A percentile compares a stretch with the other conserved stretches of the same genome.
Evolutionary conservation across 495 filamentous ascomycete genomes (phyloP).

Genomic region (Pseudomonodictys pantanalensis): DNA sequence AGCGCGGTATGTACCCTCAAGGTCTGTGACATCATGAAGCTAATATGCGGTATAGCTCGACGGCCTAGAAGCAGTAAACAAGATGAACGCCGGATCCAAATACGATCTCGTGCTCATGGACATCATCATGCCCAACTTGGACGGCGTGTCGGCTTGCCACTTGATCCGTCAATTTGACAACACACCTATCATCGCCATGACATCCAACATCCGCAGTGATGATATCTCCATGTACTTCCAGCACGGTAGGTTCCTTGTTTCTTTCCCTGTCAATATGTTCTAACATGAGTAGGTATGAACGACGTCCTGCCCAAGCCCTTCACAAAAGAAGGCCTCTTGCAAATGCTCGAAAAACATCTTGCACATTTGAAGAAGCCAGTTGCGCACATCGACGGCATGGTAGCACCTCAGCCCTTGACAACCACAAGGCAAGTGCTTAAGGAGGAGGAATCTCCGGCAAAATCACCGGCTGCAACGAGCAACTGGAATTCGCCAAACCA

Average conservation of each 20-base stretch:
- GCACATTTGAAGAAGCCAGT: slow-evolving; percentile 66
- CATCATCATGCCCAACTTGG: slow-evolving; percentile 96
- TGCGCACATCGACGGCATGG: slow-evolving; percentile 55
- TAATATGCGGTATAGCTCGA: slow-evolving; percentile 60
- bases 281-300: slow-evolving; percentile 75
- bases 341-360: slow-evolving; percentile 86
- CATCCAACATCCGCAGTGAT: slow-evolving; percentile 94
- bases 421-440: slow-evolving; percentile 60
- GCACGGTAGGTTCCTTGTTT: slow-evolving; percentile 65
- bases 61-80: slow-evolving; percentile 89
- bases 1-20: slow-evolving; percentile 68
- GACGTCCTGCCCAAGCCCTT: slow-evolving; percentile 97
- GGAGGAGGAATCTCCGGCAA: slow-evolving; percentile 77
- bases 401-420: slow-evolving; percentile 49
- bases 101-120: slow-evolving; percentile 98
- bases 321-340: slow-evolving; percentile 88
- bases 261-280: background rate
- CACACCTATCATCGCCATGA: slow-evolving; percentile 94
- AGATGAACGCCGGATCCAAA: slow-evolving; percentile 74
- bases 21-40: background rate
- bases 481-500: slow-evolving; percentile 52
- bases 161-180: slow-evolving; percentile 86
- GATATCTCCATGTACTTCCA: slow-evolving; percentile 97
- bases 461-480: slow-evolving; percentile 47
- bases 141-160: slow-evolving; percentile 91